Conservation (phyloP, 768 basidiomycete genomes). For the Cystoderma amianthinum region DNA sequence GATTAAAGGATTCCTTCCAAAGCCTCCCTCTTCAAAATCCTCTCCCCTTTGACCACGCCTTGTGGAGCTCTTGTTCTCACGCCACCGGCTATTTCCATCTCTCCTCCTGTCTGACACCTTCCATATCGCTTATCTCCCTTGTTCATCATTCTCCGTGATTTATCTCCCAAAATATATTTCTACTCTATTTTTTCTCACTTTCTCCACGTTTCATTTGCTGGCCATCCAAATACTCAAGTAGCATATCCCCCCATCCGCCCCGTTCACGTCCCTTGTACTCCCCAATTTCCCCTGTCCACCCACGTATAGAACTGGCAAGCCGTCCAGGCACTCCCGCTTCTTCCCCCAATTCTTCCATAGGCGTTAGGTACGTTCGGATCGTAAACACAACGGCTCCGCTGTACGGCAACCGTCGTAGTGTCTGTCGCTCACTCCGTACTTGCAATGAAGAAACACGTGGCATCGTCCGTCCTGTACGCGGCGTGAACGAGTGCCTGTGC, state of each 20-base stretch:
- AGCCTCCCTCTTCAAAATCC: too few relatives aligned
- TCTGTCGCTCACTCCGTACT: slow-evolving; percentile 61
- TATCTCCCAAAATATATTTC: too few relatives aligned
- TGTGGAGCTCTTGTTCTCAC: too few relatives aligned
- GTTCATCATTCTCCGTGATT: too few relatives aligned
- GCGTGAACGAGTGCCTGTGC: slow-evolving; percentile 13
- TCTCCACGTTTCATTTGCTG: slow-evolving; percentile 10
- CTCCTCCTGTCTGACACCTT: too few relatives aligned
- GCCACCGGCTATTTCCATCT: too few relatives aligned
- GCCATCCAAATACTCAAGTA: slow-evolving; percentile 31
- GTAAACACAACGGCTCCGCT: slow-evolving; percentile 65
- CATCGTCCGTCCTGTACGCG: slow-evolving; percentile 7
- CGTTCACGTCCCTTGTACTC: slow-evolving; percentile 35
- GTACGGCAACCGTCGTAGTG: slow-evolving; percentile 52
- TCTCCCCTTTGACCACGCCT: too few relatives aligned
- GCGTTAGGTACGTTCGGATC: slow-evolving; percentile 58
- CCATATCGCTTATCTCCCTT: too few relatives aligned
- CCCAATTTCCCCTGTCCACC: slow-evolving; percentile 60
- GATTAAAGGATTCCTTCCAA: too few relatives aligned
- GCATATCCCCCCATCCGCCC: slow-evolving; percentile 20
- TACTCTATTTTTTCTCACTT: too few relatives aligned
- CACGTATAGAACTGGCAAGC: slow-evolving; percentile 54
- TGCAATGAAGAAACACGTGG: slow-evolving; percentile 37
- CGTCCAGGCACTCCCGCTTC: slow-evolving; percentile 58
- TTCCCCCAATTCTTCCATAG: slow-evolving; percentile 38